A percentile compares a stretch with the other conserved stretches of the same genome.
Conservation (phyloP, 75 land plant genomes). For the Picea sitchensis region DNA sequence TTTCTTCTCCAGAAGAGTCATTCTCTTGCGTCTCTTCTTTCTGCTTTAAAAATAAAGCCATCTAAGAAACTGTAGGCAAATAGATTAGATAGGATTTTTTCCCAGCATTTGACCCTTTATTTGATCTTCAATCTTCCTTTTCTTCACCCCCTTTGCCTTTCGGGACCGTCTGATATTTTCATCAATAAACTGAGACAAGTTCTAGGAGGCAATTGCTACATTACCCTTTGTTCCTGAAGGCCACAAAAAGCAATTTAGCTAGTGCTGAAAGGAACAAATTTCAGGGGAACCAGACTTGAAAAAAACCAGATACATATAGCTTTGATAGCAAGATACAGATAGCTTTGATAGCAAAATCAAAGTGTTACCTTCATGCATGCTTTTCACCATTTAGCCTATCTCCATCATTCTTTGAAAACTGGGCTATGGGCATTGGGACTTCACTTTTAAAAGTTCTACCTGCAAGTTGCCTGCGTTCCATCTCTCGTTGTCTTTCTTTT, state of each 20-base stretch:
- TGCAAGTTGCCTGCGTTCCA: neutral
- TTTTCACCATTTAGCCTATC: neutral
- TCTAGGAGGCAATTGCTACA: neutral
- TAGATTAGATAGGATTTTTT: too few species aligned
- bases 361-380: neutral
- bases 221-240: neutral
- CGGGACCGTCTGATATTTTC: neutral
- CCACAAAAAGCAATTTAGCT: neutral
- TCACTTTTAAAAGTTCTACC: neutral
- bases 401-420: neutral
- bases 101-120: too few species aligned
- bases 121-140: too few species aligned
- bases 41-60: too few species aligned
- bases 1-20: too few species aligned
- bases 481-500: constrained; percentile 1
- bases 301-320: neutral
- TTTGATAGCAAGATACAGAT: neutral
- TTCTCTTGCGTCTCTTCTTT: too few species aligned
- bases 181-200: neutral
- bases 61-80: too few species aligned
- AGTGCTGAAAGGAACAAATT: neutral
- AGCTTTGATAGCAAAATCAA: neutral
- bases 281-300: neutral
- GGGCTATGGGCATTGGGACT: neutral
- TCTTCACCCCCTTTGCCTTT: too few species aligned